Evolutionary conservation across 2,329 filamentous ascomycete species (phyloP).

Genomic region (Clonostachys rosea): DNA sequence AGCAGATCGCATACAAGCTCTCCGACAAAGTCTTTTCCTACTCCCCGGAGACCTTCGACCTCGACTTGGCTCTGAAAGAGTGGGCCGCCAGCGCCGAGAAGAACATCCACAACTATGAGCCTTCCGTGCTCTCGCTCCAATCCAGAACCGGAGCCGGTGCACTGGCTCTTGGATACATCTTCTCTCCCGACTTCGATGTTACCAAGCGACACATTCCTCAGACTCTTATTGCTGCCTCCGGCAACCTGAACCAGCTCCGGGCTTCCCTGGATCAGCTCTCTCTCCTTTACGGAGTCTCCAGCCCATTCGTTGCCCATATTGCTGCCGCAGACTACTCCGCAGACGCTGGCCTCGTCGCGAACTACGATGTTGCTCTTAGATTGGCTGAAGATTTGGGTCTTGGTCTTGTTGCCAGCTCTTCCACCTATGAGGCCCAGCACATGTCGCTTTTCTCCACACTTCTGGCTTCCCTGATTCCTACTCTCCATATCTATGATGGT

Average conservation of each 20-base stretch:
- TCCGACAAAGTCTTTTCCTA: constrained; percentile 98
- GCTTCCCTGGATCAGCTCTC: constrained; percentile 87
- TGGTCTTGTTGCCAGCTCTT: constrained; percentile 78
- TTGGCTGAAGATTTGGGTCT: constrained; percentile 87
- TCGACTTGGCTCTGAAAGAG: constrained; percentile 75
- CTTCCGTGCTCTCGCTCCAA: constrained; percentile 75
- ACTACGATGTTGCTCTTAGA: constrained; percentile 78
- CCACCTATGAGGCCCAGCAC: constrained; percentile 89
- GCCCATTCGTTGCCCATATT: constrained; percentile 88
- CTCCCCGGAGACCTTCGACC: constrained; percentile 87
- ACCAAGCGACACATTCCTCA: constrained; percentile 89
- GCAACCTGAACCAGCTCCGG: constrained; percentile 75
- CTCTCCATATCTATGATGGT: constrained; percentile 84
- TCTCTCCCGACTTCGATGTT: constrained; percentile 93
- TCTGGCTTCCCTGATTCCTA: constrained; percentile 73
- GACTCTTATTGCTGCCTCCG: constrained; percentile 80
- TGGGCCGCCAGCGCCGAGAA: constrained; percentile 68
- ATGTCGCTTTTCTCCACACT: constrained; percentile 88
- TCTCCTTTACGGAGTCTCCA: constrained; percentile 85
- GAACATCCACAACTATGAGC: constrained; percentile 80
- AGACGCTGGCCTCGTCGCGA: constrained; percentile 69
- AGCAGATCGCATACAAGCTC: constrained; percentile 91
- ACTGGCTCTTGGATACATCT: constrained; percentile 93
- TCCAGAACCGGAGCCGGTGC: constrained; percentile 85
- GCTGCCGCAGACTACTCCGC: constrained; percentile 82